Evolutionary conservation across 192 early-diverging fungal species (phyloP).

Genomic region (Coemansia sp.): DNA sequence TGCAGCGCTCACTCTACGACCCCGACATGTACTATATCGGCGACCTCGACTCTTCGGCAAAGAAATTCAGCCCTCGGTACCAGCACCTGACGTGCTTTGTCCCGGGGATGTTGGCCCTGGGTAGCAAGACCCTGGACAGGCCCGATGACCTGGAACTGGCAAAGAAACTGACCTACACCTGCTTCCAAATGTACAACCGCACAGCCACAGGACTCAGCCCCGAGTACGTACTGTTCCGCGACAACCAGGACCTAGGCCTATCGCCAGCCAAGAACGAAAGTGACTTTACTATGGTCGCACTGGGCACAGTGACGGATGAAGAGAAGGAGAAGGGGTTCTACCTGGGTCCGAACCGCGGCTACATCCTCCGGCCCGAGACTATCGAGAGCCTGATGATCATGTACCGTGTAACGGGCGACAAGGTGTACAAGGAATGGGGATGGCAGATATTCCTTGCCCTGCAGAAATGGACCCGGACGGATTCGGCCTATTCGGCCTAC

Average conservation of each 20-base stretch:
- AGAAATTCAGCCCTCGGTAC: conserved; percentile 38
- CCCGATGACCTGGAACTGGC: conserved; percentile 48
- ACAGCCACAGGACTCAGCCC: conserved; percentile 75
- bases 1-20: conserved; percentile 32
- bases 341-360: conserved; percentile 45
- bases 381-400: conserved; percentile 84
- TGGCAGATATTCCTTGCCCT: conserved; percentile 85
- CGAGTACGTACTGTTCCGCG: conserved; percentile 80
- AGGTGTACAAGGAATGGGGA: conserved; percentile 62
- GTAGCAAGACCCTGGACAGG: conserved; percentile 49
- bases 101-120: conserved; percentile 63
- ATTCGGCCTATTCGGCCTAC: conserved; percentile 57
- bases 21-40: conserved; percentile 39
- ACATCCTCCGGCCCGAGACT: conserved; percentile 66
- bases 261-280: conserved; percentile 10
- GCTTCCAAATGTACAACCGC: conserved; percentile 66
- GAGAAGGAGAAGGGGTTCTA: conserved; percentile 33
- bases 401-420: conserved; percentile 79
- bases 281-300: conserved; percentile 25
- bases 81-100: conserved; percentile 60
- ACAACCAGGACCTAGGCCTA: conserved; percentile 21
- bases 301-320: conserved; percentile 1
- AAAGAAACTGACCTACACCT: conserved; percentile 40
- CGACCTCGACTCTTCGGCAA: conserved; percentile 38
- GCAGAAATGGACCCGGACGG: conserved; percentile 69